Percentiles rank a stretch among this genome's conserved stretches.
These are phyloP conservation scores for Trichoderma sp. DNA, from an alignment of 2,329 filamentous ascomycete species.

Conservation along the genomic window DNA sequence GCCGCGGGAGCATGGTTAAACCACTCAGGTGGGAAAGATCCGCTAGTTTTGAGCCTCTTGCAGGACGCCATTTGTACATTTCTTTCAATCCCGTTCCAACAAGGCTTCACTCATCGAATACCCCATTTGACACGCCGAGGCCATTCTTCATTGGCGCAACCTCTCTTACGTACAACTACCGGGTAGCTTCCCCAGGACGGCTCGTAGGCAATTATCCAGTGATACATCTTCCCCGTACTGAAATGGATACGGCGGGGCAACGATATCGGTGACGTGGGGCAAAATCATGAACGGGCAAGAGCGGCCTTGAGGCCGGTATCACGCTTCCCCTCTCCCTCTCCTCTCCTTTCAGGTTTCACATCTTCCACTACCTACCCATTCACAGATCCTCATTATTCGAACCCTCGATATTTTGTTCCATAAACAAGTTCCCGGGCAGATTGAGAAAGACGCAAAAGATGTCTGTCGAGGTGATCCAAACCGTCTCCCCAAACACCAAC, in stretches of 20 bases:
- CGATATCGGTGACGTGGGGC: constrained; percentile 29
- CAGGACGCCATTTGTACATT: no score
- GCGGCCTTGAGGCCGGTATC: constrained; percentile 10
- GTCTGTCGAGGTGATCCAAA: constrained; percentile 68
- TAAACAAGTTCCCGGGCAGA: background rate
- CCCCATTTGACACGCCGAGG: background rate
- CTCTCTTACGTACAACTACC: background rate
- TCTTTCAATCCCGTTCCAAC: no score
- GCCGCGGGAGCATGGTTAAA: no score
- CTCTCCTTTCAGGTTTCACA: constrained; percentile 9
- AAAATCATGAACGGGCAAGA: constrained; percentile 20
- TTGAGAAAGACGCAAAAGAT: constrained; percentile 43
- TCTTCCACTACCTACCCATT: background rate
- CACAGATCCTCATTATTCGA: background rate
- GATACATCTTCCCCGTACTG: background rate
- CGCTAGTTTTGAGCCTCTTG: background rate
- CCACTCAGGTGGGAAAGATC: no score
- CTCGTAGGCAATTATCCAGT: background rate
- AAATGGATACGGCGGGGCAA: constrained; percentile 22
- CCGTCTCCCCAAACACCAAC: constrained; percentile 89
- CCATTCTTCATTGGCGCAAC: background rate
- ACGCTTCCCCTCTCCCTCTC: constrained; percentile 21
- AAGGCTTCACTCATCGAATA: background rate
- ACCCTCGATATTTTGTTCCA: background rate
- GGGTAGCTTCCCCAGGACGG: background rate